Percentiles rank a stretch among this genome's conserved stretches.
Evolutionary conservation across 2,329 filamentous ascomycete genomes (phyloP).

Genomic region (Aspergillus puulaauensis): DNA sequence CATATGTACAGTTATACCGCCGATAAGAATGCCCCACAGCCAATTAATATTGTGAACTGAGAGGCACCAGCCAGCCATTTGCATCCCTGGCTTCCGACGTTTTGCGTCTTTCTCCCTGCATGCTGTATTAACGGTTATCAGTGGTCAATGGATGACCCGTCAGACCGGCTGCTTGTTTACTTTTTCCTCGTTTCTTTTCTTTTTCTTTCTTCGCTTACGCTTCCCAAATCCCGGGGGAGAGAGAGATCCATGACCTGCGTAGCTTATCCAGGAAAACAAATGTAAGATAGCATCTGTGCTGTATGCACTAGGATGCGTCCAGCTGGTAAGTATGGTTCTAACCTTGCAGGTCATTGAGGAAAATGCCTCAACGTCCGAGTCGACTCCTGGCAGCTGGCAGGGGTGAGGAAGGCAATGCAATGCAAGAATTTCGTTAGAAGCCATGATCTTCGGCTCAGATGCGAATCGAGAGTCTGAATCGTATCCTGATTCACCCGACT

Average conservation of each 20-base stretch:
- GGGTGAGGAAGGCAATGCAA: neutral
- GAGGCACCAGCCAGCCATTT: no score
- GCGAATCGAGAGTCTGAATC: neutral
- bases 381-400: neutral
- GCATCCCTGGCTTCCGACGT: neutral
- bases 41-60: no score
- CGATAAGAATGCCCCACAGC: neutral
- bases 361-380: neutral
- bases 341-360: no score
- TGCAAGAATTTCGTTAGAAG: neutral
- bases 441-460: neutral
- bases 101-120: neutral
- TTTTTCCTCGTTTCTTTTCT: neutral
- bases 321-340: no score
- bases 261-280: neutral
- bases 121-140: no score
- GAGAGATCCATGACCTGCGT: neutral
- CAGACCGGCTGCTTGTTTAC: neutral
- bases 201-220: neutral
- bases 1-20: neutral
- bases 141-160: no score
- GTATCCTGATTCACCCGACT: neutral
- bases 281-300: no score
- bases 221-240: neutral
- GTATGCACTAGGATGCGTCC: no score